These are phyloP conservation scores for Apiospora saccharicola DNA, from an alignment of 2,329 filamentous ascomycete species.

Conservation along the genomic window DNA sequence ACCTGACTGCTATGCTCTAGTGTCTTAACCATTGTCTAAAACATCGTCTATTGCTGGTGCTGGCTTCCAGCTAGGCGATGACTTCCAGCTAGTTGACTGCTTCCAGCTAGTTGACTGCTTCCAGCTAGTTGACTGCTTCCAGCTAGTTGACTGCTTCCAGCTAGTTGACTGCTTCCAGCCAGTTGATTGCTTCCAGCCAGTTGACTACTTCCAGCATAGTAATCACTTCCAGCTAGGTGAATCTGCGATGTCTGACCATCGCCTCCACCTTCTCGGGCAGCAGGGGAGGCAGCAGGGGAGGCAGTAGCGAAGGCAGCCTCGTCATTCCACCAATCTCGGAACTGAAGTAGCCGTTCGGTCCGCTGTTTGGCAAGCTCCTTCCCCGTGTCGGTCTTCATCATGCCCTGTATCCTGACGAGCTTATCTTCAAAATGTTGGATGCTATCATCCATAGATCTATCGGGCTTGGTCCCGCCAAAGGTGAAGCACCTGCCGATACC, in stretches of 20 bases:
- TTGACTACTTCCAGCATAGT: too few relatives aligned
- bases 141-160: too few relatives aligned
- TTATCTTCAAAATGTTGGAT: conserved; percentile 82
- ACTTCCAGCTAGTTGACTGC: too few relatives aligned
- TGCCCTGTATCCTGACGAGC: conserved; percentile 67
- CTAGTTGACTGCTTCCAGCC: too few relatives aligned
- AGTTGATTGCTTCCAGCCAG: too few relatives aligned
- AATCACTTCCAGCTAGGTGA: background rate
- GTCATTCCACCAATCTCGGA: conserved; percentile 66
- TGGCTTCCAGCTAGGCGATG: background rate
- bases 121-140: too few relatives aligned
- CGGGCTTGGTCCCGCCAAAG: conserved; percentile 71
- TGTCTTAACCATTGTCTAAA: background rate
- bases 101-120: too few relatives aligned
- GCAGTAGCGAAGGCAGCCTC: conserved; percentile 48
- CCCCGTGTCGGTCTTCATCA: conserved; percentile 70
- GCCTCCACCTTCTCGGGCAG: background rate
- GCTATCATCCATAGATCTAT: conserved; percentile 64
- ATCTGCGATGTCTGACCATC: background rate
- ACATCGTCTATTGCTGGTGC: background rate
- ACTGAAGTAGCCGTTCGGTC: conserved; percentile 58
- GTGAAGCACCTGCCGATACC: conserved; percentile 83
- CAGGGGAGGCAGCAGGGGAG: conserved; percentile 25
- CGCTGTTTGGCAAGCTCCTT: conserved; percentile 59
- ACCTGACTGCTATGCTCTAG: background rate